These are phyloP conservation scores for Plasmodium knowlesi DNA, from an alignment of 169 alveolate genomes.

Conservation along the genomic window DNA sequence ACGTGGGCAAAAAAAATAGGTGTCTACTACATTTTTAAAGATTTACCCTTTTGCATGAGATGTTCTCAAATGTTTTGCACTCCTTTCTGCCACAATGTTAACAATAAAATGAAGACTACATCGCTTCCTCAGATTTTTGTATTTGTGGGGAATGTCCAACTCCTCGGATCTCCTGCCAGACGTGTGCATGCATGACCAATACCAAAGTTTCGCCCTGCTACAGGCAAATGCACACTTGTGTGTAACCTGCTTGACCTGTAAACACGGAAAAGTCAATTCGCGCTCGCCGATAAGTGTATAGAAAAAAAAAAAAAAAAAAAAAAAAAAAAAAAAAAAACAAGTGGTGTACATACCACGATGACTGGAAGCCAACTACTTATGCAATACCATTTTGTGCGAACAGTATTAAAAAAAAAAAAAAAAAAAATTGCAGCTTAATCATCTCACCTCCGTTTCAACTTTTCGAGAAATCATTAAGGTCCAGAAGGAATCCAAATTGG, in stretches of 20 bases:
- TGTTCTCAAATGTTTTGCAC: neutral
- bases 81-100: neutral
- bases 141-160: neutral
- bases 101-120: neutral
- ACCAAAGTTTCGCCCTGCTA: neutral
- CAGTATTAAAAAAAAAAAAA: neutral
- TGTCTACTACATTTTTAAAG: neutral
- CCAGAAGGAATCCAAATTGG: neutral
- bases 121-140: neutral
- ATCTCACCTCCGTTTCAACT: neutral
- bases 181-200: neutral
- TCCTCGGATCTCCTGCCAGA: neutral
- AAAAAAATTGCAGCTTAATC: neutral
- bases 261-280: neutral
- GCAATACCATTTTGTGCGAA: neutral
- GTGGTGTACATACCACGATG: neutral
- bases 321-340: neutral
- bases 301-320: neutral
- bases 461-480: neutral
- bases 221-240: neutral
- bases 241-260: neutral
- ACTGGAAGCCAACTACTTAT: neutral
- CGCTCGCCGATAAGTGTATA: neutral
- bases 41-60: neutral
- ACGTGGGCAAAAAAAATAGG: neutral